Percentiles rank a stretch among this genome's conserved stretches.
phyloP scores from a whole-genome alignment of 768 basidiomycete species.

The Boletus sp. region DNA sequence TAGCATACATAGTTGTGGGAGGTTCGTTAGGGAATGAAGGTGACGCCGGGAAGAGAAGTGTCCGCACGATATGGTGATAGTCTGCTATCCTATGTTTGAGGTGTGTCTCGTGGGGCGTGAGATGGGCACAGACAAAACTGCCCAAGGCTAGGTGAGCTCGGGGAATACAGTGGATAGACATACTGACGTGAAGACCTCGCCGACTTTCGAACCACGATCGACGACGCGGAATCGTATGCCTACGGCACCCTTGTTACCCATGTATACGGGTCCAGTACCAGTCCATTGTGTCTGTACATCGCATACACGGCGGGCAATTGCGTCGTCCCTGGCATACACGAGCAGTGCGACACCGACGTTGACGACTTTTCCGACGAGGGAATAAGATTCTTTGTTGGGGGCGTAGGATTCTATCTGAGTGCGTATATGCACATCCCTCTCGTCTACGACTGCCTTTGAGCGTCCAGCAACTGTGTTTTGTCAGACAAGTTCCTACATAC shows the following conservation, averaged over 20 bases:
- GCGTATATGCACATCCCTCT: slow-evolving; percentile 68
- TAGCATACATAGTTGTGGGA: slow-evolving; percentile 69
- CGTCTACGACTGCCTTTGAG: slow-evolving; percentile 64
- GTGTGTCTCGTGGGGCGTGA: slow-evolving; percentile 76
- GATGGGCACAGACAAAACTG: slow-evolving; percentile 91
- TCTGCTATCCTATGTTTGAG: slow-evolving; percentile 67
- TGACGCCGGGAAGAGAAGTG: slow-evolving; percentile 70
- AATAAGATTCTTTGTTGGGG: slow-evolving; percentile 70
- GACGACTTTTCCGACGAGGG: slow-evolving; percentile 72
- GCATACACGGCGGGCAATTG: slow-evolving; percentile 53
- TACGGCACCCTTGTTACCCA: slow-evolving; percentile 97
- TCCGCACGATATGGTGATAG: slow-evolving; percentile 76
- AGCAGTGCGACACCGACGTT: slow-evolving; percentile 87
- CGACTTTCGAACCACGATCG: slow-evolving; percentile 49
- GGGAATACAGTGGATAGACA: background rate
- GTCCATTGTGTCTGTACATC: slow-evolving; percentile 77
- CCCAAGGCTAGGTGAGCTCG: background rate
- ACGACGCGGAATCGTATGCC: slow-evolving; percentile 77
- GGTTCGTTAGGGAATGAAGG: slow-evolving; percentile 34
- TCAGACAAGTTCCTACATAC: background rate
- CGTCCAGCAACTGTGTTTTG: slow-evolving; percentile 65
- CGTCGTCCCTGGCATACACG: slow-evolving; percentile 77
- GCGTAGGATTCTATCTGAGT: slow-evolving; percentile 70
- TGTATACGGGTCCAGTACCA: slow-evolving; percentile 64
- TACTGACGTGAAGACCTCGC: slow-evolving; percentile 84